phyloP scores from a whole-genome alignment of 495 filamentous ascomycete species.

The Penicillium daleae region DNA sequence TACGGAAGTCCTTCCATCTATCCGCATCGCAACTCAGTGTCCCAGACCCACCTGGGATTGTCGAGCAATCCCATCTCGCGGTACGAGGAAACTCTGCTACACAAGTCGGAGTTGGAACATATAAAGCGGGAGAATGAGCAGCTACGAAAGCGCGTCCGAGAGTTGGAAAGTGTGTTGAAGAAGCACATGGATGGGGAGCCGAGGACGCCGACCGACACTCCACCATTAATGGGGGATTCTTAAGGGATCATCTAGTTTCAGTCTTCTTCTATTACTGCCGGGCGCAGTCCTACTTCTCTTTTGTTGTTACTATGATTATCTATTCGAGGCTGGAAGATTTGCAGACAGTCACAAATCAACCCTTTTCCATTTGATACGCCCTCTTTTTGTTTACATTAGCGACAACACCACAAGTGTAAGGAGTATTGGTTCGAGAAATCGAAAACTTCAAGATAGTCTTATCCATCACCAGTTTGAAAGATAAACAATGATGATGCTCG shows the following conservation, averaged over 20 bases:
- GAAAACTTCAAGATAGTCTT: no score
- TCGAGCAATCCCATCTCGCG: constrained; percentile 37
- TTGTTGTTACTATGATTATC: constrained; percentile 5
- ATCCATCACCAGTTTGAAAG: no score
- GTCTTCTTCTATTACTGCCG: constrained; percentile 8
- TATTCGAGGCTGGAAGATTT: constrained; percentile 11
- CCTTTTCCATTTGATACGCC: constrained; percentile 9
- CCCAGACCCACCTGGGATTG: constrained; percentile 34
- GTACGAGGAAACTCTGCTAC: constrained; percentile 72
- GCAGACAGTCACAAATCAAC: constrained; percentile 23
- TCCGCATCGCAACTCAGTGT: constrained; percentile 38
- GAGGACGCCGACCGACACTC: background rate
- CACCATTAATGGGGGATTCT: background rate
- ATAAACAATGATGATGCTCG: no score
- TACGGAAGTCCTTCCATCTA: constrained; percentile 33
- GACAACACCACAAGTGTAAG: background rate
- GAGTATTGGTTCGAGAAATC: no score
- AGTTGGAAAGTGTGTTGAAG: constrained; percentile 61
- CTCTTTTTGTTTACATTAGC: background rate
- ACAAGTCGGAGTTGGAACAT: constrained; percentile 70
- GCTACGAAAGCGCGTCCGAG: constrained; percentile 71
- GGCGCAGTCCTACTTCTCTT: constrained; percentile 6
- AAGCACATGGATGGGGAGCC: constrained; percentile 25
- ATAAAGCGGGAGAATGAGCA: constrained; percentile 81
- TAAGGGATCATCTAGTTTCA: background rate